Evolutionary conservation across 2,329 filamentous ascomycete species (phyloP), one percentile per base, ranked within the genome.

Genomic region (Aspergillus jensenii): DNA sequence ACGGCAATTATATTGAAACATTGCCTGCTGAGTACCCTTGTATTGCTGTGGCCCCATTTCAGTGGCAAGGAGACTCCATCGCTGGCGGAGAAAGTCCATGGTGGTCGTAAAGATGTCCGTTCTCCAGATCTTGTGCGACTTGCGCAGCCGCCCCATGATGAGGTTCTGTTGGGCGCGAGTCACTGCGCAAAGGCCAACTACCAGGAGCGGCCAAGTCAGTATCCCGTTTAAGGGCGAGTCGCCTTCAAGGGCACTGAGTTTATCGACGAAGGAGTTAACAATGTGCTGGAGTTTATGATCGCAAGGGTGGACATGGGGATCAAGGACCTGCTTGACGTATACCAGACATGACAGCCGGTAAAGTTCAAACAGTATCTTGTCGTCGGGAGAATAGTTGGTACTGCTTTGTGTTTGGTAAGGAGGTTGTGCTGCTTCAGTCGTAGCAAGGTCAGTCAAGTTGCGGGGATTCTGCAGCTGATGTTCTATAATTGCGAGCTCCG

Each of bases 81-180:
- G 17, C 17, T 19, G 31, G 14, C 33, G 31, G 1, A 50, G 31
- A 11, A 39, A 50, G 15, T 50, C 33, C 5, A 50, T 11, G 7
- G 33, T 50, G 17, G 21, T 31, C 3, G 31, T 17, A 17, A 50
- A 50, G 4, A 50, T 50, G 19, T 50, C 33, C 2, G 47, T 39
- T n/a, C 47, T 50, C 47, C 47, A 50, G 6, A 33, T 27, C 12
- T 37, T 15, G 33, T 50, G 11, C 3, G 17, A 25, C 6, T 19
- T 11, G 31, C 33, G 47, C 33, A 50, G 47, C 7, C 47, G 33
- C 21, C 19, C 47, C 21, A 50, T 6, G 17, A 50, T 50, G 14
- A n/a, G 21, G 8, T 33, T 19, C 23, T 50, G 47, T 8, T 50
- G 47, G 4, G 33, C 11, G 23, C 12, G 19, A 17, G 17, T 21